phyloP scores from a whole-genome alignment of 129 eudicot genomes.

The sunflower (Helianthus annuus) region DNA sequence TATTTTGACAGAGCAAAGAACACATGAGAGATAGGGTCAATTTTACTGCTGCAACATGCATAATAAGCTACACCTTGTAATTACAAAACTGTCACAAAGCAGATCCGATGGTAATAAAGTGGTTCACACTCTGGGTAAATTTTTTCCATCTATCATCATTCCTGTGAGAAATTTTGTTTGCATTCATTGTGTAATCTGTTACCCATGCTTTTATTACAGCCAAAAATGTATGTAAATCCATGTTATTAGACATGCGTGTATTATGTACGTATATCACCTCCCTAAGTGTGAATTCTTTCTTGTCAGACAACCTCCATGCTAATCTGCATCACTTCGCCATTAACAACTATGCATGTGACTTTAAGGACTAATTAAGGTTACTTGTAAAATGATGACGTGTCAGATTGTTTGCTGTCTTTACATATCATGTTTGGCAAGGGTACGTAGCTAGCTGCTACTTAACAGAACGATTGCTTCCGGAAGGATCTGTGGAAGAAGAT shows the following conservation, averaged over 20 bases:
- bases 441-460: slow-evolving; percentile 35
- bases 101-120: neutral
- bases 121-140: slow-evolving; percentile 10
- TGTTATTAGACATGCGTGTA: slow-evolving; percentile 18
- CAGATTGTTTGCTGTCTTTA: neutral
- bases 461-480: slow-evolving; percentile 29
- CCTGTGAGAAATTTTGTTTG: slow-evolving; percentile 9
- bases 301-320: slow-evolving; percentile 30
- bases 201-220: slow-evolving; percentile 30
- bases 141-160: slow-evolving; percentile 18
- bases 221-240: slow-evolving; percentile 30
- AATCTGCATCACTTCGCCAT: slow-evolving; percentile 5
- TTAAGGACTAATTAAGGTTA: neutral
- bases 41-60: neutral
- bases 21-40: neutral
- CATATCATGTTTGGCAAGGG: slow-evolving; percentile 21
- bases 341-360: neutral
- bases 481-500: slow-evolving; percentile 29
- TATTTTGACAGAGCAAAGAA: neutral
- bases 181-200: slow-evolving; percentile 22
- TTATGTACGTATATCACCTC: slow-evolving; percentile 26
- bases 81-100: neutral
- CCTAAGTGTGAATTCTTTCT: slow-evolving; percentile 11
- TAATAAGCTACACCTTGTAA: slow-evolving; percentile 1
- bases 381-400: neutral